These are phyloP conservation scores for Jacaranda mimosifolia DNA, from an alignment of 257 asterid species.

Conservation along the genomic window DNA sequence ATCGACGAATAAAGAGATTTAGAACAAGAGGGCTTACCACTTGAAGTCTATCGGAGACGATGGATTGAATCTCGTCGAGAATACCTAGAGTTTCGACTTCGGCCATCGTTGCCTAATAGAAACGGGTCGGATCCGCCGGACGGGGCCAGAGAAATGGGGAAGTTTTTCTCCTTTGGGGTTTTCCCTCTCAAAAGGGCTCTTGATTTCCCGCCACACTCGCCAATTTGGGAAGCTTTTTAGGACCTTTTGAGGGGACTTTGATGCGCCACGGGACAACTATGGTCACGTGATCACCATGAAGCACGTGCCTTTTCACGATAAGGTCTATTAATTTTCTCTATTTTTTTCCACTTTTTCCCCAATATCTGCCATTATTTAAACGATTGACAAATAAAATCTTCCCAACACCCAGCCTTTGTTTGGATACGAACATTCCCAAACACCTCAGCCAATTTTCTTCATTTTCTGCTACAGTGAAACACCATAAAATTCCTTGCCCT, in stretches of 20 bases:
- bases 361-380: neutral
- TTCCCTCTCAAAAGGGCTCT: slow-evolving; percentile 44
- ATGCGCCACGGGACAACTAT: neutral
- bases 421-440: too few species aligned
- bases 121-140: slow-evolving; percentile 29
- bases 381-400: neutral
- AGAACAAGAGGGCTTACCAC: slow-evolving; percentile 62
- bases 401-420: too few species aligned
- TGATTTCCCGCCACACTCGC: slow-evolving; percentile 74
- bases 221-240: slow-evolving; percentile 4
- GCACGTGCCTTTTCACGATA: slow-evolving; percentile 24
- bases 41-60: slow-evolving; percentile 92
- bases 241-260: slow-evolving; percentile 15
- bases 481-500: too few species aligned
- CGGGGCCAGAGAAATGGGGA: slow-evolving; percentile 23
- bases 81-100: slow-evolving; percentile 71
- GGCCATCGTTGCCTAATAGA: slow-evolving; percentile 54
- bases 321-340: neutral
- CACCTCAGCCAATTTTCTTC: too few species aligned
- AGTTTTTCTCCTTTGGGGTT: slow-evolving; percentile 2
- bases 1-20: slow-evolving; percentile 10
- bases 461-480: too few species aligned
- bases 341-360: too few species aligned
- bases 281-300: slow-evolving; percentile 38
- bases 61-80: slow-evolving; percentile 77